These are phyloP conservation scores for Solanum etuberosum DNA, from an alignment of 257 asterid genomes.

Conservation along the genomic window DNA sequence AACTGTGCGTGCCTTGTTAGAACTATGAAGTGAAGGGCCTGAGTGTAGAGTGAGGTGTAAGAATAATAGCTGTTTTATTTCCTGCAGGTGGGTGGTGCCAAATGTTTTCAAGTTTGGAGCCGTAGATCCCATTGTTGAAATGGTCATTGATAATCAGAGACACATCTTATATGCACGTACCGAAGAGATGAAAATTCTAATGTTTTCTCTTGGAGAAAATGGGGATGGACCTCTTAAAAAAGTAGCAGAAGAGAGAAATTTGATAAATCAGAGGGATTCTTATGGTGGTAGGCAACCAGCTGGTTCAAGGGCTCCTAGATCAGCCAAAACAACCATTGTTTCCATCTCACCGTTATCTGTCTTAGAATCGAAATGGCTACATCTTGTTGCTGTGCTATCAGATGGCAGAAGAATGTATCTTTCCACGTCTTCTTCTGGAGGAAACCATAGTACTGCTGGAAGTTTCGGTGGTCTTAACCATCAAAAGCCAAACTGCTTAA, in stretches of 20 bases:
- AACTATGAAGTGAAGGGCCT: constrained; percentile 6
- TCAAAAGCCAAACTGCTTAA: constrained; percentile 73
- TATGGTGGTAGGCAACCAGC: constrained; percentile 72
- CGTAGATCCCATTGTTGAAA: constrained; percentile 82
- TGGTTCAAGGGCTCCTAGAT: constrained; percentile 55
- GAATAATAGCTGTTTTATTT: constrained; percentile 1
- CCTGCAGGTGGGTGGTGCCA: constrained; percentile 92
- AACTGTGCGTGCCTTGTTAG: background rate
- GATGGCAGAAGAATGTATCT: constrained; percentile 98
- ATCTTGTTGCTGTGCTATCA: constrained; percentile 82
- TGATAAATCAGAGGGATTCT: constrained; percentile 77
- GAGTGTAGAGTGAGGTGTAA: constrained; percentile 1
- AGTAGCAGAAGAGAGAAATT: constrained; percentile 87
- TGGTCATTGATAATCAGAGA: constrained; percentile 93
- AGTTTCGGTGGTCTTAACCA: constrained; percentile 49
- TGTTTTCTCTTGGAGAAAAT: constrained; percentile 68
- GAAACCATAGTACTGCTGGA: constrained; percentile 57
- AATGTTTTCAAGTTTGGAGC: constrained; percentile 92
- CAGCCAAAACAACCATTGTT: constrained; percentile 66
- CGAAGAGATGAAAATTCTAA: constrained; percentile 90
- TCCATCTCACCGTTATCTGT: constrained; percentile 74
- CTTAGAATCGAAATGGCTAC: constrained; percentile 91
- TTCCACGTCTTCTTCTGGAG: constrained; percentile 76
- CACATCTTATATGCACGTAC: constrained; percentile 80
- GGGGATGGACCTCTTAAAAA: constrained; percentile 88